Conservation (phyloP, 2,329 filamentous ascomycete genomes). For the Stagonosporopsis rhizophila region DNA sequence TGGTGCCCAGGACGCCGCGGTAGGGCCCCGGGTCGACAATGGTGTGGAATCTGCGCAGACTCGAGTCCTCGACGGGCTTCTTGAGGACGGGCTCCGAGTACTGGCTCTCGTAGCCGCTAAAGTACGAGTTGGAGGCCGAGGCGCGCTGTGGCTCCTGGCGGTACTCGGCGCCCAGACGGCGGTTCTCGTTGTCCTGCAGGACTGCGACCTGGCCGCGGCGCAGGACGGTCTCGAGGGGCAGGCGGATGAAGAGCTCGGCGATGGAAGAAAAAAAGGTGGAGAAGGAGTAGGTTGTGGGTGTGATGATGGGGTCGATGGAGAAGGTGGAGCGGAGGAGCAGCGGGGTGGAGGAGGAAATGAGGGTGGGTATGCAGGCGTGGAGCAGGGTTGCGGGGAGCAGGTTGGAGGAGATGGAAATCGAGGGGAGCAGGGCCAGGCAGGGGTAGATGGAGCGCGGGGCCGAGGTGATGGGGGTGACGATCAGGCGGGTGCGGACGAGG, state of each 20-base stretch:
- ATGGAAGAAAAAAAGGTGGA: slow-evolving; percentile 82
- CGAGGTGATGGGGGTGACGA: slow-evolving; percentile 80
- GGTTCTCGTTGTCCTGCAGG: slow-evolving; percentile 46
- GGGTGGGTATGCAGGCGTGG: slow-evolving; percentile 81
- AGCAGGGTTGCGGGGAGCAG: slow-evolving; percentile 85
- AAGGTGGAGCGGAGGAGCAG: slow-evolving; percentile 86
- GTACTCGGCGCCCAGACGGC: slow-evolving; percentile 37
- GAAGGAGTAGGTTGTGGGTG: slow-evolving; percentile 81
- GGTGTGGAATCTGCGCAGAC: slow-evolving; percentile 63
- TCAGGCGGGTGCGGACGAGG: slow-evolving; percentile 83
- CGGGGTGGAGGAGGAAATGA: slow-evolving; percentile 82
- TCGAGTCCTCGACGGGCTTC: slow-evolving; percentile 31
- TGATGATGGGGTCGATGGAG: slow-evolving; percentile 79
- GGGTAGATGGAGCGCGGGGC: slow-evolving; percentile 79
- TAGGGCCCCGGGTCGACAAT: slow-evolving; percentile 84
- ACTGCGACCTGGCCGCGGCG: slow-evolving; percentile 85
- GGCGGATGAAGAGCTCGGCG: slow-evolving; percentile 81
- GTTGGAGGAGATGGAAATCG: slow-evolving; percentile 68
- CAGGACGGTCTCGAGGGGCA: slow-evolving; percentile 90
- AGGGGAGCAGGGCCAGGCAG: slow-evolving; percentile 78
- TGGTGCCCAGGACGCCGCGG: slow-evolving; percentile 85
- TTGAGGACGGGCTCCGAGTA: slow-evolving; percentile 11
- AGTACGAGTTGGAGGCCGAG: neutral
- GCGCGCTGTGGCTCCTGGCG: slow-evolving; percentile 25
- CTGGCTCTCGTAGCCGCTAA: slow-evolving; percentile 8